Conservation (phyloP, 2,329 filamentous ascomycete species). For the Chaetomium sp. region DNA sequence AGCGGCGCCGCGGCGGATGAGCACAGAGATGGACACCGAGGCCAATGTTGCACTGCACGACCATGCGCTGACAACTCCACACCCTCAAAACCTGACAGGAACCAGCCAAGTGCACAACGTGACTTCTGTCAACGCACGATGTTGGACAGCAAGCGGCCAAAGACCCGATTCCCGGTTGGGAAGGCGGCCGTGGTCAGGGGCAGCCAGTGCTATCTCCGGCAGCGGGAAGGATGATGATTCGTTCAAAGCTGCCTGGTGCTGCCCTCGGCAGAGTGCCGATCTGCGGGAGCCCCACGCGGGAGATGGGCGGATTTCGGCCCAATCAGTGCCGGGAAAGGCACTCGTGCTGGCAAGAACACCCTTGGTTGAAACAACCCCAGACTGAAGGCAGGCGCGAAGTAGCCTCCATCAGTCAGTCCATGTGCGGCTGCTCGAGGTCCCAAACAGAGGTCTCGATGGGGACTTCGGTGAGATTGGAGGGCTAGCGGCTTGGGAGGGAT, state of each 20-base stretch:
- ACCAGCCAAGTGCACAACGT: not conserved
- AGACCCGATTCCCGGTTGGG: constrained; percentile 1
- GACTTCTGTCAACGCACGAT: not conserved
- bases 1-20: too few species aligned
- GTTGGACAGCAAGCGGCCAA: too few species aligned
- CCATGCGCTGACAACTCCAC: too few species aligned
- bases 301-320: not conserved
- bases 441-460: not conserved
- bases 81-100: too few species aligned
- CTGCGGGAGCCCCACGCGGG: not conserved
- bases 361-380: constrained; percentile 2
- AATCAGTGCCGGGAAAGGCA: not conserved
- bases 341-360: constrained; percentile 1
- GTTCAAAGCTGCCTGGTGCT: not conserved
- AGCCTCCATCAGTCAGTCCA: not conserved
- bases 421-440: not conserved
- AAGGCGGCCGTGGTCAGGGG: not conserved
- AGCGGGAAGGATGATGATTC: not conserved
- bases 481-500: not conserved
- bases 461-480: constrained; percentile 2
- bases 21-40: too few species aligned
- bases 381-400: not conserved
- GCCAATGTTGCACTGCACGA: too few species aligned
- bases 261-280: not conserved
- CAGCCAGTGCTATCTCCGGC: not conserved